Percentiles rank a stretch among this genome's conserved stretches.
phyloP scores from a whole-genome alignment of 2,329 filamentous ascomycete species.

The Diaporthe eres region DNA sequence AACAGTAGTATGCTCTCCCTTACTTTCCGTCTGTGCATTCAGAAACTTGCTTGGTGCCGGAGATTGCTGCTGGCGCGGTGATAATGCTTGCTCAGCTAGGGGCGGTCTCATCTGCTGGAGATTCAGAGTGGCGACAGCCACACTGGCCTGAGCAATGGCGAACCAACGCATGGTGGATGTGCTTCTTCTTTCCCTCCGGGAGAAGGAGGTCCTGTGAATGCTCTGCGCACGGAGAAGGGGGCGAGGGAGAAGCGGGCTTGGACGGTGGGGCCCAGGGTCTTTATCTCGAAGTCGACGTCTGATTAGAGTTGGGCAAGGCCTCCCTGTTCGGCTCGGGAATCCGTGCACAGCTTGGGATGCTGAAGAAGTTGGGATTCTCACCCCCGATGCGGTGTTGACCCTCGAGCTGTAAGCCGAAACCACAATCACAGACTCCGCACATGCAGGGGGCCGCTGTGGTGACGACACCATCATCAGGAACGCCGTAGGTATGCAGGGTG shows the following conservation, averaged over 20 bases:
- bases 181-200: neutral
- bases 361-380: neutral
- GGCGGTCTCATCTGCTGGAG: conserved; percentile 4
- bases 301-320: conserved; percentile 12
- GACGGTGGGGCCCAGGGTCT: neutral
- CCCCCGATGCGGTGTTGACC: neutral
- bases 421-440: neutral
- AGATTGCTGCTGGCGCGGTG: conserved; percentile 1
- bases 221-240: neutral
- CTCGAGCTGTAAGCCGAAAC: neutral
- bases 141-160: conserved; percentile 1
- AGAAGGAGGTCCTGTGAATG: neutral
- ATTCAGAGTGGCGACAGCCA: conserved; percentile 23
- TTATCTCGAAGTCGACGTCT: conserved; percentile 3
- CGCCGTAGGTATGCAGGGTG: neutral
- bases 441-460: conserved; percentile 5
- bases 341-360: neutral
- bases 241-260: neutral
- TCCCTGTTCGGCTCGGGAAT: neutral
- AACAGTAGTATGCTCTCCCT: neutral
- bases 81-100: neutral
- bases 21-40: conserved; percentile 31
- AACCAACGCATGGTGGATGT: conserved; percentile 19
- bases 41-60: conserved; percentile 18
- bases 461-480: neutral